Conservation (phyloP, 352 stramenopile genomes). For the Phytophthora tubulina region DNA sequence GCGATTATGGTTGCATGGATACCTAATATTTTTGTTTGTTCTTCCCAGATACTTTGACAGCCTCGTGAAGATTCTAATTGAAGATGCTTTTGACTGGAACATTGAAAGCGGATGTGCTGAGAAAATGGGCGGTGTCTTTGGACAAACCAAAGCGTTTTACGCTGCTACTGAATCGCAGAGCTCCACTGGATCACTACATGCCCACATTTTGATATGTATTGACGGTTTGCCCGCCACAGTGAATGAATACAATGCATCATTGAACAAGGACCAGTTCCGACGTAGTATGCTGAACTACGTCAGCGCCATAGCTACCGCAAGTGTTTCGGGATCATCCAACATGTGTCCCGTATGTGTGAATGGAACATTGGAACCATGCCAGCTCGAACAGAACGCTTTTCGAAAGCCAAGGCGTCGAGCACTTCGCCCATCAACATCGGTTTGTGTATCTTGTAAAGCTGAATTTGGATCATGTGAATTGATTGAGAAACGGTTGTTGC, state of each 20-base stretch:
- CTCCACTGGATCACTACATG: slow-evolving; percentile 6
- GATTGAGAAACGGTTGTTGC: neutral
- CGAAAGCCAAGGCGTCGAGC: neutral
- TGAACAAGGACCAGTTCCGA: neutral
- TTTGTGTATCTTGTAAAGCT: neutral
- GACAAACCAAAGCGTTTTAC: neutral
- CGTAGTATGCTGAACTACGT: neutral
- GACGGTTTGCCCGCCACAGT: neutral
- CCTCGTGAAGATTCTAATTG: slow-evolving; percentile 1
- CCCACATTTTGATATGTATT: slow-evolving; percentile 1
- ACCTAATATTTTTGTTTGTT: neutral
- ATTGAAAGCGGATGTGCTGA: neutral
- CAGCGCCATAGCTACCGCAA: neutral
- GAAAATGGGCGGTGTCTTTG: slow-evolving; percentile 1
- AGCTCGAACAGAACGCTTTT: neutral
- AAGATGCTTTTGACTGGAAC: slow-evolving; percentile 2
- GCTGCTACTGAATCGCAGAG: slow-evolving; percentile 12
- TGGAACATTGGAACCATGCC: neutral
- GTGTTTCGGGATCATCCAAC: neutral
- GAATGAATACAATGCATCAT: neutral
- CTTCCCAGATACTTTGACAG: slow-evolving; percentile 11
- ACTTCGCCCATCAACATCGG: neutral
- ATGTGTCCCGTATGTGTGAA: neutral
- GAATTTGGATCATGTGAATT: neutral
- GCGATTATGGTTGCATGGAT: no score